Base-by-base conservation (phyloP, 441 rosid genomes). In the Macaranga tanarius region DNA sequence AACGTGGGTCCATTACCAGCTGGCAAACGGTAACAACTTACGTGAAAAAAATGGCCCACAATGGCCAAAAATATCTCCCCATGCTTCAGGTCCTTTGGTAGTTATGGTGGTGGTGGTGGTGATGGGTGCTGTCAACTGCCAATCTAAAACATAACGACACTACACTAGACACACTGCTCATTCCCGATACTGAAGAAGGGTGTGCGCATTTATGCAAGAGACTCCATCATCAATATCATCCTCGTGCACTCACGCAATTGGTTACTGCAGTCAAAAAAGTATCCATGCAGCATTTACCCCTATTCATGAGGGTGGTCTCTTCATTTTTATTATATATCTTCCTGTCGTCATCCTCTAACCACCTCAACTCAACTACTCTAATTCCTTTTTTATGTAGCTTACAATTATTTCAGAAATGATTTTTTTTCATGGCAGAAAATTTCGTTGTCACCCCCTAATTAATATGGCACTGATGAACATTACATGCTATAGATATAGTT, bases 241-340 rank as follows among this genome's bases (percentile, higher is more conserved):
- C 86, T 83, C 83, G 86, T 87, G 91, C 80, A 69, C 62, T 92
- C 97, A 92, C 93, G 93, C 88, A 84, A 77, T 81, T 75, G 86
- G 84, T 79, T 84, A 83, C 81, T 77, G 80, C 84, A 34, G 86
- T 79, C 19, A 79, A 79, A 81, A 69, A 4, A 70, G 72, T 67
- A 65, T 75, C 61, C 65, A 55, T 56, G 56, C 74, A 57, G 93
- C 97, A 93, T 89, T 91, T 88, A 91, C 88, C 92, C 67, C 90
- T 0, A 66, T 86, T 93, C 98, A 91, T 89, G 95, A 75, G 91
- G 86, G 81, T 78, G 85, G 89, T 79, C 83, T 79, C 78, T 84
- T 76, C 62, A 73, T 44, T 79, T 77, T 84, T 81, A 81, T 7
- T n/a, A 34, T 72, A 26, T 76, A 81, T 51, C 67, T 65, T n/a